Conservation (phyloP, 2,329 filamentous ascomycete genomes). For the Aspergillus oerlinghausenensis region DNA sequence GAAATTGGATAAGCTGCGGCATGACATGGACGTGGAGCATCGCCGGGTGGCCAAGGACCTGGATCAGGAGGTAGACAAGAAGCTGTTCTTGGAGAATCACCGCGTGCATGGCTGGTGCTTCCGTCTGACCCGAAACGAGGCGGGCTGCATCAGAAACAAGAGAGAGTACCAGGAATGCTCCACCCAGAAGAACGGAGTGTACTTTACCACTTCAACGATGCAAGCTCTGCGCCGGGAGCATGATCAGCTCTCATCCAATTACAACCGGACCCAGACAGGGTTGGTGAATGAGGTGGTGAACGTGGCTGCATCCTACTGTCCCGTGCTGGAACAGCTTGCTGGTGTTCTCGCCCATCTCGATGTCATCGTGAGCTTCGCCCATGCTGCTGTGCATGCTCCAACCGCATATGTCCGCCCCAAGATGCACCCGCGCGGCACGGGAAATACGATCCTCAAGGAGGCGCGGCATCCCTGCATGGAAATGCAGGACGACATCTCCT, state of each 20-base stretch:
- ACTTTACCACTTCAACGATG: constrained; percentile 84
- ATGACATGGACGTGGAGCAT: constrained; percentile 81
- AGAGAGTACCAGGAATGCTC: constrained; percentile 88
- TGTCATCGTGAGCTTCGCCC: constrained; percentile 89
- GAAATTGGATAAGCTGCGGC: constrained; percentile 78
- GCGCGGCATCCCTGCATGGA: constrained; percentile 97
- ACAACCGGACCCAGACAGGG: constrained; percentile 88
- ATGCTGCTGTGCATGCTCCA: constrained; percentile 88
- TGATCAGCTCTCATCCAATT: constrained; percentile 88
- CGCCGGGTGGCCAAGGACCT: constrained; percentile 71
- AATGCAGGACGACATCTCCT: constrained; percentile 96
- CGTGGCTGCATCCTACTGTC: constrained; percentile 91
- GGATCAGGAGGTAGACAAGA: constrained; percentile 92
- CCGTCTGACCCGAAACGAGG: constrained; percentile 83
- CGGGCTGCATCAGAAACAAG: constrained; percentile 88
- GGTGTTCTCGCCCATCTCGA: constrained; percentile 88
- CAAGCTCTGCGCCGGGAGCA: constrained; percentile 81
- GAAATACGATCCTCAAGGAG: constrained; percentile 84
- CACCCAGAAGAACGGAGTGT: constrained; percentile 98
- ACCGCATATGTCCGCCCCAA: constrained; percentile 85
- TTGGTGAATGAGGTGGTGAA: constrained; percentile 88
- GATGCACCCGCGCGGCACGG: constrained; percentile 82
- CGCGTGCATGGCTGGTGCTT: constrained; percentile 96
- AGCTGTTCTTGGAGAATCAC: constrained; percentile 95
- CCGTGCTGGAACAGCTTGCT: constrained; percentile 83